phyloP scores from a whole-genome alignment of 495 filamentous ascomycete species.

The Podospora australis region DNA sequence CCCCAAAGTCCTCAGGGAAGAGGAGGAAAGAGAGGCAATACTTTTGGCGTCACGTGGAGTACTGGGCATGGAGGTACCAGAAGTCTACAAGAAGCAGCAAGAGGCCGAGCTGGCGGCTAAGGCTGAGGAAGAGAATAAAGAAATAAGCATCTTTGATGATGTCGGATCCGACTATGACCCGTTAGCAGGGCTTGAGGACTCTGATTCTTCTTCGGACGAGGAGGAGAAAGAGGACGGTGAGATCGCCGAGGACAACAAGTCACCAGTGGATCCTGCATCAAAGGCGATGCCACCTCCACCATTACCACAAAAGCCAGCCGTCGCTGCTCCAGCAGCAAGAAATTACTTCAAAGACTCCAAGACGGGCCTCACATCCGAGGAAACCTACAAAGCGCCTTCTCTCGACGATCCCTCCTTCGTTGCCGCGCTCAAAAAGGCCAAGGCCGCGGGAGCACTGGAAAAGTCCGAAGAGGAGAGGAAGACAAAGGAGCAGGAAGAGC shows the following conservation, averaged over 20 bases:
- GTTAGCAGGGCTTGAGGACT: slow-evolving; percentile 60
- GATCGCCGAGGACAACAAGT: slow-evolving; percentile 6
- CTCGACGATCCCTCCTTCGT: slow-evolving; percentile 73
- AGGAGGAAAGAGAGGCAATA: slow-evolving; percentile 36
- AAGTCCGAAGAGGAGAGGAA: slow-evolving; percentile 39
- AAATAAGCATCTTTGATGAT: slow-evolving; percentile 78
- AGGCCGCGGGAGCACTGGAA: slow-evolving; percentile 54
- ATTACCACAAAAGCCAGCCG: slow-evolving; percentile 14
- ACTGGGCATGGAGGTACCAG: slow-evolving; percentile 74
- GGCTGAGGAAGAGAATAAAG: slow-evolving; percentile 52
- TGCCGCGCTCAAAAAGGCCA: slow-evolving; percentile 80
- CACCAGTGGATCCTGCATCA: slow-evolving; percentile 5
- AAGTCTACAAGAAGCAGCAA: slow-evolving; percentile 41
- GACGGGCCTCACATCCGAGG: slow-evolving; percentile 33
- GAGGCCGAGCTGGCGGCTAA: slow-evolving; percentile 24
- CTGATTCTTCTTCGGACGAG: slow-evolving; percentile 36
- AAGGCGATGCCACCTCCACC: slow-evolving; percentile 40
- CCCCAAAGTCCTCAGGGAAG: slow-evolving; percentile 21
- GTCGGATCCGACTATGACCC: slow-evolving; percentile 85
- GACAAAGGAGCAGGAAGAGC: slow-evolving; percentile 48
- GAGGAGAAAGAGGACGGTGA: slow-evolving; percentile 19
- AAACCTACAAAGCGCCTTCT: slow-evolving; percentile 44
- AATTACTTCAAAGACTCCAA: slow-evolving; percentile 60
- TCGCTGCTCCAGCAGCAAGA: slow-evolving; percentile 18
- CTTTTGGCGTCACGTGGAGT: slow-evolving; percentile 64